Percentiles rank a stretch among this genome's conserved stretches.
phyloP scores from a whole-genome alignment of 805 yeast species.

The Cyberlindnera mississippiensis region DNA sequence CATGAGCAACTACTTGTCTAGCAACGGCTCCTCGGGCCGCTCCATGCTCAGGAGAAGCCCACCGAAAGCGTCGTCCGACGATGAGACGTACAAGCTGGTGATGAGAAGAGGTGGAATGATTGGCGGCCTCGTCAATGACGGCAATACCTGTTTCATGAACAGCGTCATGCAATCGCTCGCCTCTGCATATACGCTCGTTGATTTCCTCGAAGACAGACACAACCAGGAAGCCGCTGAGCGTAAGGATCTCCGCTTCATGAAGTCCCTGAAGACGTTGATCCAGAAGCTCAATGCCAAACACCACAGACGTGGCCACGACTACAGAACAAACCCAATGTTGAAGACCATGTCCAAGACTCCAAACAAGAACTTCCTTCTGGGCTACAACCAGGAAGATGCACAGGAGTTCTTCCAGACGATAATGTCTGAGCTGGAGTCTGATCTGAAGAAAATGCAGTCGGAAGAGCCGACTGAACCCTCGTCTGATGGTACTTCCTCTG shows the following conservation, averaged over 20 bases:
- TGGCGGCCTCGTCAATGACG: slow-evolving; percentile 87
- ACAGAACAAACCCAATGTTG: slow-evolving; percentile 55
- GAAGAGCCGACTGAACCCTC: neutral
- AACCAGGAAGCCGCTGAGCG: slow-evolving; percentile 14
- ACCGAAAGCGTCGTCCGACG: slow-evolving; percentile 4
- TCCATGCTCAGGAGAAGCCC: neutral
- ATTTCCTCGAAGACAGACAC: slow-evolving; percentile 47
- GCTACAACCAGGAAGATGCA: slow-evolving; percentile 94
- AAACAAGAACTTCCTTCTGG: slow-evolving; percentile 68
- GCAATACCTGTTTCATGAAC: slow-evolving; percentile 94
- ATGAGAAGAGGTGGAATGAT: slow-evolving; percentile 62
- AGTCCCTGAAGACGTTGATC: slow-evolving; percentile 48
- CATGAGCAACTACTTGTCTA: slow-evolving; percentile 7
- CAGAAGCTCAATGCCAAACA: slow-evolving; percentile 52
- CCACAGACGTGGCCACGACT: slow-evolving; percentile 51
- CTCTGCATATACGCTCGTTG: slow-evolving; percentile 56
- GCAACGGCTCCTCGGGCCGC: neutral
- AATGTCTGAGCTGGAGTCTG: slow-evolving; percentile 61
- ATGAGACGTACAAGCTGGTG: slow-evolving; percentile 32
- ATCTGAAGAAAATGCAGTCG: slow-evolving; percentile 35
- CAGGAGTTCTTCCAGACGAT: slow-evolving; percentile 90
- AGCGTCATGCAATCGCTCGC: slow-evolving; percentile 82
- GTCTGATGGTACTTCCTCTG: slow-evolving; percentile 2
- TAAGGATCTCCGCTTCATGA: slow-evolving; percentile 43
- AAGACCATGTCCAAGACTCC: slow-evolving; percentile 76